Conservation (phyloP, 768 basidiomycete species). For the Hirschioporus abietinus region DNA sequence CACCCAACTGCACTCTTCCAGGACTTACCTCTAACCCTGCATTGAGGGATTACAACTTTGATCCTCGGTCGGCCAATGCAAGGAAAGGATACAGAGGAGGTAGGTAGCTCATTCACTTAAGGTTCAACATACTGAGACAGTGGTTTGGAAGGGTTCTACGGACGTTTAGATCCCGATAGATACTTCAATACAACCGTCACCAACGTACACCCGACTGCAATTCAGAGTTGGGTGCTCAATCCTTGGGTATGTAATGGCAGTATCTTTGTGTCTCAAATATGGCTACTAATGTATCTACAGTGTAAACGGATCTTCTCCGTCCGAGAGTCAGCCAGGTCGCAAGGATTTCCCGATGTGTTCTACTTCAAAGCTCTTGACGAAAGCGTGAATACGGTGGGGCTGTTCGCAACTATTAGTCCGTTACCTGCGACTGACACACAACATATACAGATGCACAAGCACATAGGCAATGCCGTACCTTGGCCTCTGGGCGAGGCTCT, state of each 20-base stretch:
- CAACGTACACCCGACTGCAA: constrained; percentile 74
- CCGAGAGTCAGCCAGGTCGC: constrained; percentile 72
- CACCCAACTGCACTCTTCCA: constrained; percentile 16
- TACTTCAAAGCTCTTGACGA: constrained; percentile 48
- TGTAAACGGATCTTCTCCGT: constrained; percentile 67
- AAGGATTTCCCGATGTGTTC: constrained; percentile 78
- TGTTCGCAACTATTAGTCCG: background rate
- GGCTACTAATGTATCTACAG: constrained; percentile 28
- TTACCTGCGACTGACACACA: background rate
- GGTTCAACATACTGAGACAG: background rate
- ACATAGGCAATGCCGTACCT: constrained; percentile 79
- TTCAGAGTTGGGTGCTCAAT: constrained; percentile 65
- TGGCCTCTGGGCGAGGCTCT: constrained; percentile 59
- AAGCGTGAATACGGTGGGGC: constrained; percentile 56
- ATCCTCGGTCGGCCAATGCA: constrained; percentile 56
- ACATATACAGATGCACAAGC: constrained; percentile 59
- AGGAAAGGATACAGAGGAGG: constrained; percentile 47
- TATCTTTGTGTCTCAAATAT: background rate
- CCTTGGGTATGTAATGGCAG: constrained; percentile 40
- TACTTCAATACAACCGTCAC: constrained; percentile 75
- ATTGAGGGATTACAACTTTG: constrained; percentile 55
- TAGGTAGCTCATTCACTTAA: constrained; percentile 18
- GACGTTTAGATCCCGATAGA: constrained; percentile 47
- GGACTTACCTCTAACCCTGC: constrained; percentile 32
- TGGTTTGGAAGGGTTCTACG: constrained; percentile 42